These are phyloP conservation scores for Penicillium macrosclerotiorum DNA, from an alignment of 495 filamentous ascomycete species.

Conservation along the genomic window DNA sequence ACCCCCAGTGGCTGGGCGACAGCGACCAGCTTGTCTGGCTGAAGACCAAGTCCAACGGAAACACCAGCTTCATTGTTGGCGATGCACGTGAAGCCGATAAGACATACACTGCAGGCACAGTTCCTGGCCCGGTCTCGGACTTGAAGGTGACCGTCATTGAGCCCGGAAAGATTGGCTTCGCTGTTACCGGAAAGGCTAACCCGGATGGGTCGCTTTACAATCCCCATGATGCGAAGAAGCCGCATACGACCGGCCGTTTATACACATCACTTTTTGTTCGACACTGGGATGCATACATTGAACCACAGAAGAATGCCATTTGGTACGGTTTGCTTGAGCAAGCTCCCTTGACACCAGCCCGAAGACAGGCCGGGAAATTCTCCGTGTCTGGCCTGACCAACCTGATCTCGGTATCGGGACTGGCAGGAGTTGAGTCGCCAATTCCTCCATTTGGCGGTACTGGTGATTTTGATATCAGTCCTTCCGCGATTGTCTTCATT, in stretches of 20 bases:
- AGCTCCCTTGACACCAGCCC: conserved; percentile 35
- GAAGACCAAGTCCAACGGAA: conserved; percentile 61
- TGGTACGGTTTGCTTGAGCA: conserved; percentile 68
- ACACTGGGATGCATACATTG: conserved; percentile 61
- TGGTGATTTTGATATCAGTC: conserved; percentile 58
- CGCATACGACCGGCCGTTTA: conserved; percentile 48
- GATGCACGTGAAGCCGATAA: conserved; percentile 53
- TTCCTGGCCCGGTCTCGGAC: conserved; percentile 70
- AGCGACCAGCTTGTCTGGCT: conserved; percentile 64
- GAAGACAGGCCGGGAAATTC: conserved; percentile 41
- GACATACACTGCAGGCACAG: conserved; percentile 59
- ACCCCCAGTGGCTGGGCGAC: conserved; percentile 74
- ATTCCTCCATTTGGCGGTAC: conserved; percentile 60
- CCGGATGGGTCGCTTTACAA: conserved; percentile 58
- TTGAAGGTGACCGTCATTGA: conserved; percentile 65
- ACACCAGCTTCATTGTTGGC: conserved; percentile 61
- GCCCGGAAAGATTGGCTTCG: conserved; percentile 65
- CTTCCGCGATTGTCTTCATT: conserved; percentile 68
- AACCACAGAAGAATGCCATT: conserved; percentile 65
- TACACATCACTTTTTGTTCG: conserved; percentile 59
- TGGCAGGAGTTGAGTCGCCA: conserved; percentile 48
- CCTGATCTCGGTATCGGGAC: conserved; percentile 41
- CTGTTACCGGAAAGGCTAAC: conserved; percentile 59
- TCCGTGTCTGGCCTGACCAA: conserved; percentile 49
- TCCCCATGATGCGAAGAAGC: conserved; percentile 51